phyloP scores from a whole-genome alignment of 169 alveolate species.

The Cryptosporidium sp. region DNA sequence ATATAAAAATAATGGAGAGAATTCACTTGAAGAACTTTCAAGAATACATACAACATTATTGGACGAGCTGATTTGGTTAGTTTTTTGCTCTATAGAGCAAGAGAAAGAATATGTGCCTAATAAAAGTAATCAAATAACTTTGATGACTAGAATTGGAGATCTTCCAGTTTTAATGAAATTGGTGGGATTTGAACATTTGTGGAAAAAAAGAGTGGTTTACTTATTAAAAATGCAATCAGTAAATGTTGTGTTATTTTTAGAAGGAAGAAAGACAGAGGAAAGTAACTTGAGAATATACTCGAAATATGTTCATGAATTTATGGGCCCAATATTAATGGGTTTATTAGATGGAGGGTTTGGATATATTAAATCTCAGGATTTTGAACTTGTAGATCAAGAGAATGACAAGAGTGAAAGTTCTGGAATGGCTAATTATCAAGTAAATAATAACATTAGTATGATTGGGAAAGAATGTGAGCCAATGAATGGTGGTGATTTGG shows the following conservation, averaged over 20 bases:
- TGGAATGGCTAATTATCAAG: neutral
- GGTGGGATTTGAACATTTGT: slow-evolving; percentile 29
- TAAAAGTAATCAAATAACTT: neutral
- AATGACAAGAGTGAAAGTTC: neutral
- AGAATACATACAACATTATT: neutral
- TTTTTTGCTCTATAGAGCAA: neutral
- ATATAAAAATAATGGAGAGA: neutral
- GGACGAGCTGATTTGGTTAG: neutral
- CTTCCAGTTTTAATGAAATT: neutral
- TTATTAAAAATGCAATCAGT: neutral
- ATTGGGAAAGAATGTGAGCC: neutral
- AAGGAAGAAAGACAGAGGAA: neutral
- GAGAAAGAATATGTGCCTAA: neutral
- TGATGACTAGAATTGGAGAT: slow-evolving; percentile 18
- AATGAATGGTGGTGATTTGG: neutral
- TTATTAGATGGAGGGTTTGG: slow-evolving; percentile 38
- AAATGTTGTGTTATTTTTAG: slow-evolving; percentile 4
- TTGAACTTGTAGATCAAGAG: neutral
- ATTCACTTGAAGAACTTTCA: neutral
- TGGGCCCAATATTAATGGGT: slow-evolving; percentile 24
- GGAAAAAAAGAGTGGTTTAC: slow-evolving; percentile 18
- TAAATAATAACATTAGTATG: neutral
- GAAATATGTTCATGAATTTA: slow-evolving; percentile 25
- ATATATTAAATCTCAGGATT: neutral
- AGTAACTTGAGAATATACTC: slow-evolving; percentile 37